Evolutionary conservation across 129 eudicot species (phyloP).

Genomic region (Flaveria bidentis): DNA sequence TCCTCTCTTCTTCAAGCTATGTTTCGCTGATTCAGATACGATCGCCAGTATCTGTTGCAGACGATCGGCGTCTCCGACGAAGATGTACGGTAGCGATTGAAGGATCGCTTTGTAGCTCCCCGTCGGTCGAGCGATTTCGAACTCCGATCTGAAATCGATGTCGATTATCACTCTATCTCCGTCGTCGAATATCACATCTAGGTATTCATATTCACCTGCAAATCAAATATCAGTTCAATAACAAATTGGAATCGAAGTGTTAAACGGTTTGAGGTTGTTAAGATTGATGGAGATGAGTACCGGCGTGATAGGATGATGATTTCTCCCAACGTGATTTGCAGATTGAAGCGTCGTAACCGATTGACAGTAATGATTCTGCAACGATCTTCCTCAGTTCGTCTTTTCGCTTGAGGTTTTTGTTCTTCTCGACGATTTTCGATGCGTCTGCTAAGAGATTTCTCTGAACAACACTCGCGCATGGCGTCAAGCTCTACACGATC

Average conservation of each 20-base stretch:
- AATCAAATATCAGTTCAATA: background rate
- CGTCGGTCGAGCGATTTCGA: conserved; percentile 84
- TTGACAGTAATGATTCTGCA: conserved; percentile 39
- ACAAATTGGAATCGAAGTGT: background rate
- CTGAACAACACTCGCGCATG: conserved; percentile 60
- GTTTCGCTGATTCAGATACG: conserved; percentile 64
- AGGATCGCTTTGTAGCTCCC: conserved; percentile 61
- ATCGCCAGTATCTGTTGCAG: conserved; percentile 57
- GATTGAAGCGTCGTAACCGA: conserved; percentile 70
- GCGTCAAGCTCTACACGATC: conserved; percentile 59
- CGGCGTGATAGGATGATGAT: conserved; percentile 68
- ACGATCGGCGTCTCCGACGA: conserved; percentile 77
- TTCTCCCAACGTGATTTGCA: conserved; percentile 92
- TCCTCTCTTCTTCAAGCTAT: conserved; percentile 78
- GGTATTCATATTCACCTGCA: conserved; percentile 79
- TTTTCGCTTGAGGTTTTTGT: conserved; percentile 54
- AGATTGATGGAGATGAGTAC: conserved; percentile 36
- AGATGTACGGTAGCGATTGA: conserved; percentile 61
- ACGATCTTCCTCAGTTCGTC: conserved; percentile 57
- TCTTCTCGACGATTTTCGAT: conserved; percentile 61
- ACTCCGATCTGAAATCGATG: conserved; percentile 83
- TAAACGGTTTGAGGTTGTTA: background rate
- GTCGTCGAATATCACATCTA: conserved; percentile 54
- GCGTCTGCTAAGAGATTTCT: conserved; percentile 70
- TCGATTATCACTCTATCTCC: conserved; percentile 71